Percentiles rank a stretch among this genome's conserved stretches.
Evolutionary conservation across 305 asterid genomes (phyloP).

Genomic region (Euphrasia arctica): DNA sequence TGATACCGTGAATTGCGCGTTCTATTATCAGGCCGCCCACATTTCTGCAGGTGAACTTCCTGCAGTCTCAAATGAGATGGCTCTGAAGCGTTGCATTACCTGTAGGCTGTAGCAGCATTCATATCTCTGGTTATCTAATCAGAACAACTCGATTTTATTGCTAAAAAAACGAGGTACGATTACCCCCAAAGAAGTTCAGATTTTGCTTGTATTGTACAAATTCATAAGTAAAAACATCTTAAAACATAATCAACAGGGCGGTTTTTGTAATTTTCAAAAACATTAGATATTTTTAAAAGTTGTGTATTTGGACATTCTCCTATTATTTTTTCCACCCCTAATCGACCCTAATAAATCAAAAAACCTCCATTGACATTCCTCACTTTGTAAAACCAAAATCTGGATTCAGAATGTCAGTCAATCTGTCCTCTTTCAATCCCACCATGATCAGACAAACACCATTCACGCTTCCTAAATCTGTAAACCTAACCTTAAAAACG

Average conservation of each 20-base stretch:
- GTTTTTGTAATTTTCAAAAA: background rate
- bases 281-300: background rate
- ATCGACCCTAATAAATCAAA: too few species aligned
- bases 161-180: too few species aligned
- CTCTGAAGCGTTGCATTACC: constrained; percentile 57
- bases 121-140: constrained; percentile 66
- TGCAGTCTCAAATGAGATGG: constrained; percentile 57
- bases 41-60: constrained; percentile 34
- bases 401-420: too few species aligned
- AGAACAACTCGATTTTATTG: background rate
- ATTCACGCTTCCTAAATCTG: background rate
- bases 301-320: too few species aligned
- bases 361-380: background rate
- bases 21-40: too few species aligned
- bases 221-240: background rate
- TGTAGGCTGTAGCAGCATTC: constrained; percentile 57
- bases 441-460: constrained; percentile 17
- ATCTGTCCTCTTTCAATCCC: constrained; percentile 22
- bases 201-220: too few species aligned
- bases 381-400: too few species aligned
- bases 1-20: too few species aligned
- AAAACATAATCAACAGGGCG: background rate
- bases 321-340: too few species aligned
- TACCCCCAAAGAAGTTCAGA: too few species aligned
- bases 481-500: constrained; percentile 27